These are phyloP conservation scores for Tubosaeta brunneosetosa DNA, from an alignment of 768 basidiomycete species.

Conservation along the genomic window DNA sequence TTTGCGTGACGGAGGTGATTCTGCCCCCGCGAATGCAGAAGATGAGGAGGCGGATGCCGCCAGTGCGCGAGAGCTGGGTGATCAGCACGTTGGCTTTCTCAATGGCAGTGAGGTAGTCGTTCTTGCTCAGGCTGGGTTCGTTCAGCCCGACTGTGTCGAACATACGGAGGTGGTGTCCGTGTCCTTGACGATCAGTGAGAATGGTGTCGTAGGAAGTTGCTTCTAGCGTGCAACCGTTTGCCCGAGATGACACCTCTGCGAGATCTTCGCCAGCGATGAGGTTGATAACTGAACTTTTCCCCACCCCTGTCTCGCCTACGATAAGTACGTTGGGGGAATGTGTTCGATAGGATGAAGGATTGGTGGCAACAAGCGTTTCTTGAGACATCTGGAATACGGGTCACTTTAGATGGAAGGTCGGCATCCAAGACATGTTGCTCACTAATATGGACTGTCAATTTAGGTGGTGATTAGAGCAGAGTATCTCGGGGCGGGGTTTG, in stretches of 20 bases:
- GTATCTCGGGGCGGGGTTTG: background rate
- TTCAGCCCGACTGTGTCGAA: constrained; percentile 33
- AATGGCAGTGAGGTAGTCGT: constrained; percentile 22
- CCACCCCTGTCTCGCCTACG: constrained; percentile 30
- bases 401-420: background rate
- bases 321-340: constrained; percentile 32
- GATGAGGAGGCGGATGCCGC: constrained; percentile 26
- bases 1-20: constrained; percentile 19
- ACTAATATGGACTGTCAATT: constrained; percentile 5
- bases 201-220: constrained; percentile 20
- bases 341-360: constrained; percentile 6
- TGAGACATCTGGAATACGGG: constrained; percentile 3
- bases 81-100: constrained; percentile 31
- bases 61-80: constrained; percentile 20
- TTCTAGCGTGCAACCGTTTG: constrained; percentile 33
- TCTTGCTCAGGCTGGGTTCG: constrained; percentile 17
- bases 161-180: constrained; percentile 16
- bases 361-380: background rate
- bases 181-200: constrained; percentile 8
- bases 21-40: constrained; percentile 33
- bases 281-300: constrained; percentile 41
- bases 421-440: background rate
- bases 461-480: background rate
- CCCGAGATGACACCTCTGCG: constrained; percentile 27
- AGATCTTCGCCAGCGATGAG: constrained; percentile 28